Evolutionary conservation across 2,329 filamentous ascomycete genomes (phyloP), one percentile per base, ranked within the genome.

Genomic region (Monosporascus ibericus): DNA sequence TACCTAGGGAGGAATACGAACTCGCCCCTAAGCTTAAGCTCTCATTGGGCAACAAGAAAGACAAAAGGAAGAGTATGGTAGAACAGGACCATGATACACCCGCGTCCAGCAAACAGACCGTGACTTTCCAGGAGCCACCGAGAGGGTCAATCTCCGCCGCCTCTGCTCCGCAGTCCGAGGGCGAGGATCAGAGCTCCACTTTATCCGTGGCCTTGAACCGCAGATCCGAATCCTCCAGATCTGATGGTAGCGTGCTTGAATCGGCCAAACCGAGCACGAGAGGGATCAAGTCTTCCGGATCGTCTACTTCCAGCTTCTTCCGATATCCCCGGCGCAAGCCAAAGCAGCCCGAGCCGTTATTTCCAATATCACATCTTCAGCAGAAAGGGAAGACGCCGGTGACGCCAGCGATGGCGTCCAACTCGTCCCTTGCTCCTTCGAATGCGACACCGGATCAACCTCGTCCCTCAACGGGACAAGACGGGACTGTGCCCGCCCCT

Each of bases 221-320:
- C 40, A 72, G 87, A 27, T 94, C 89, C 5, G 92, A 96, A 64
- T 96, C 92, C 2, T 96, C 91, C 2, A 82, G 88, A 59, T 96
- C 92, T 27, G 92, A 96, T 68, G 88, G 82, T 44, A 95, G 89
- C 70, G 88, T 86, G 17, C 83, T 79, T 42, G 86, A 92, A 62
- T 74, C 57, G 39, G 79, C 73, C 47, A 81, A 77, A 50, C 85
- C 77, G 44, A 85, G 82, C 6, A 86, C 81, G 37, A 87, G 24
- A 46, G 14, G 22, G 14, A 14, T 15, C 42, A 46, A 46, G n/a
- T 15, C 42, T 46, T 15, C 42, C 17, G 18, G 38, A 17, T 46
- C 42, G 22, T 7, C 14, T 18, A 15, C 42, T 46, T 46, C 80
- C 22, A 86, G 86, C 25, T 90, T 96, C 66, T 96, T 96, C 67